Evolutionary conservation across 176 grass and related monocot species (phyloP), one percentile per base, ranked within the genome.

Genomic region (Hordeum marinum): DNA sequence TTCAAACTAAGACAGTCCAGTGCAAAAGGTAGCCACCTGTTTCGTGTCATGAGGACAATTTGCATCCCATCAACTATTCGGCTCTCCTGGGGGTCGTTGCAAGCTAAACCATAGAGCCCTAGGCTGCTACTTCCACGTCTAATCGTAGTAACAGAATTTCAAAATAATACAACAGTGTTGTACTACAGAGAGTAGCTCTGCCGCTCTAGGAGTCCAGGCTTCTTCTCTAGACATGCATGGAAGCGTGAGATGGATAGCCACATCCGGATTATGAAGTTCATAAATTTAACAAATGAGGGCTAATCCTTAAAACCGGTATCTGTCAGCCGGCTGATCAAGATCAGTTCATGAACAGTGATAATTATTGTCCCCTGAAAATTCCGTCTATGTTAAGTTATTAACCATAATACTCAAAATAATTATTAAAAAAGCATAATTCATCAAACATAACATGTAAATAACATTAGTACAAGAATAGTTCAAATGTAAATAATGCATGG

Each of bases 1-100:
- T 86, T 86, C 88, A 86, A 86, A 86, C 64, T 36, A 9, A n/a
- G 82, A 86, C 41, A 82, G 83, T 78, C 9, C 65, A 25, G 42
- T 78, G 79, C 79, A 76, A 82, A 90, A 90, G 76, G 65, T 55
- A 43, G 9, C n/a, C n/a, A 17, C 65, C 76, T 27, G 82, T 86
- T 72, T 48, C 32, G 40, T 78, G 65, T 79, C 64, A 11, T 65
- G 79, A 82, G 79, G 79, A 82, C 88, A 90, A 83, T 83, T 85
- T 54, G 52, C 79, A 46, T 79, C 73, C 7, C 73, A 86, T 86
- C 88, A 74, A 8, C 43, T 86, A 2, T 52, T 52, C 48, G 1
- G 15, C 40, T 42, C 70, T 18, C 24, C 43, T 59, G 36, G 65
- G 27, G 21, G 20, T 58, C 12, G 57, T 66, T 25, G 88, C 29